Conservation (phyloP, 495 filamentous ascomycete genomes). For the Podospora fimiseda region DNA sequence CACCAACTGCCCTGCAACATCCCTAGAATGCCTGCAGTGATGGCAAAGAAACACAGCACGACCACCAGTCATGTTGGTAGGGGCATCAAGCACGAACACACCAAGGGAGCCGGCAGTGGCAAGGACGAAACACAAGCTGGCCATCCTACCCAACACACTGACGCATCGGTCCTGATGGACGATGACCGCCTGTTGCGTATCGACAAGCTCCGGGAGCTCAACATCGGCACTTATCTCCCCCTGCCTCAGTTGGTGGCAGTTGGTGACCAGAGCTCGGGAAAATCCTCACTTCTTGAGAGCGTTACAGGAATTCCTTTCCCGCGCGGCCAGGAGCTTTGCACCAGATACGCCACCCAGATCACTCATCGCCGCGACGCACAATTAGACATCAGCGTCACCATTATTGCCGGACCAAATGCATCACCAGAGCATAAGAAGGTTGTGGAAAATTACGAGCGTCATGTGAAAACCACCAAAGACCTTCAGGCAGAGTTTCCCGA, state of each 20-base stretch:
- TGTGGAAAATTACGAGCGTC: slow-evolving; percentile 14
- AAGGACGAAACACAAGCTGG: neutral
- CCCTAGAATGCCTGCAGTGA: too few relatives aligned
- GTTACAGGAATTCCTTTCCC: slow-evolving; percentile 49
- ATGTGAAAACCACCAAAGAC: slow-evolving; percentile 4
- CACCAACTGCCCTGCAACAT: too few relatives aligned
- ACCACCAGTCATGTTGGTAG: too few relatives aligned
- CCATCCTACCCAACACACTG: neutral
- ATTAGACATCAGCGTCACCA: slow-evolving; percentile 33
- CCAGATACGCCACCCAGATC: slow-evolving; percentile 55
- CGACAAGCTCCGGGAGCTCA: neutral
- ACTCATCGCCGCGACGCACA: slow-evolving; percentile 39
- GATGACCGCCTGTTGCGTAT: neutral
- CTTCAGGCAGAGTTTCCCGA: slow-evolving; percentile 21
- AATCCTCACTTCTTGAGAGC: slow-evolving; percentile 47
- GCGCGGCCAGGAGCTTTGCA: slow-evolving; percentile 47
- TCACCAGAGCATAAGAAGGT: neutral
- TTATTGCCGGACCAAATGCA: slow-evolving; percentile 36
- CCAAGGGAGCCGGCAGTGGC: too few relatives aligned
- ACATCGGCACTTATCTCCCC: neutral
- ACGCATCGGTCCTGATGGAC: neutral
- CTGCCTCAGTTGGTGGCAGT: slow-evolving; percentile 15
- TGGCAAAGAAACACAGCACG: too few relatives aligned
- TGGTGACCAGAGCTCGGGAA: slow-evolving; percentile 49
- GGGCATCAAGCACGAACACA: too few relatives aligned